These are phyloP conservation scores for Neopestalotiopsis sp. DNA, from an alignment of 2,329 filamentous ascomycete species.

Conservation along the genomic window DNA sequence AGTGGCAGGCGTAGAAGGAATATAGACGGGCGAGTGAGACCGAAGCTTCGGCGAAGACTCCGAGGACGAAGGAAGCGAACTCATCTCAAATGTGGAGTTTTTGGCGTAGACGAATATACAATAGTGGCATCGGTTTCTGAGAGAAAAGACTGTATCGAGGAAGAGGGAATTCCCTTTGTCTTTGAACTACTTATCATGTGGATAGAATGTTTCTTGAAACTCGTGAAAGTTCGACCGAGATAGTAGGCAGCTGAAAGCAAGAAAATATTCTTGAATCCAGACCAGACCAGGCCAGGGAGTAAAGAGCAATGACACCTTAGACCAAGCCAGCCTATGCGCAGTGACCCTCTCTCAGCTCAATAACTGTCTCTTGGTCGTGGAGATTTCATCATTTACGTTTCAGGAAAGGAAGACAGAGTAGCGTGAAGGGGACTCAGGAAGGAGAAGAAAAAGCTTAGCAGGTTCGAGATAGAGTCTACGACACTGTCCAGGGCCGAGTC, in stretches of 20 bases:
- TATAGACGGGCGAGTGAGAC: neutral
- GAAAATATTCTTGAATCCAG: too few species aligned
- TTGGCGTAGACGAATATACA: neutral
- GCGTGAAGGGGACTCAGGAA: neutral
- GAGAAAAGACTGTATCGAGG: neutral
- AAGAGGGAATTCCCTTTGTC: neutral
- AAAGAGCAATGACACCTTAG: neutral
- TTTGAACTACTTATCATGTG: neutral
- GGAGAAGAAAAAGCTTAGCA: neutral
- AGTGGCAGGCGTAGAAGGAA: neutral
- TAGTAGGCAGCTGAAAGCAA: neutral
- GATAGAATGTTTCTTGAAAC: neutral
- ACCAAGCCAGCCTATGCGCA: conserved; percentile 1
- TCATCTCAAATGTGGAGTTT: neutral
- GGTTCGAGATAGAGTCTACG: neutral
- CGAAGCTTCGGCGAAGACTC: conserved; percentile 9
- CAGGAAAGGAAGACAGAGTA: neutral
- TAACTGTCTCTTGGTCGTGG: neutral
- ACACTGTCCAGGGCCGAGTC: neutral
- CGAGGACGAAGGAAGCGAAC: neutral
- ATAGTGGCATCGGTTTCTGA: neutral
- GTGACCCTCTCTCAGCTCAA: neutral
- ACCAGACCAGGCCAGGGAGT: neutral
- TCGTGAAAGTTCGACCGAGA: neutral
- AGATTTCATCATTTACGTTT: conserved; percentile 3